Evolutionary conservation across 306 rosid genomes (phyloP).

Genomic region (Glycine tomentella): DNA sequence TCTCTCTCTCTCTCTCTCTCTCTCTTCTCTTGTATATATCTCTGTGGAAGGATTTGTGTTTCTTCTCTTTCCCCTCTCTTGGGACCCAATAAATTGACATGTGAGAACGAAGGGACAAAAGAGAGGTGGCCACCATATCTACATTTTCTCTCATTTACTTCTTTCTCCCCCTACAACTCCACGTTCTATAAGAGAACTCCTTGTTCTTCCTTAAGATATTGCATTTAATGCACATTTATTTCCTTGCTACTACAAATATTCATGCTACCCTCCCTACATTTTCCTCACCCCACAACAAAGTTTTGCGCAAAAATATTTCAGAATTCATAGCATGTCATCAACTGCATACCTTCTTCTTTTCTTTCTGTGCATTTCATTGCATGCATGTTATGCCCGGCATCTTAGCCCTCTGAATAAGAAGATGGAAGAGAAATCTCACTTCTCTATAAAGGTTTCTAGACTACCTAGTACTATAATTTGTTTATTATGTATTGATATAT

Average conservation of each 20-base stretch:
- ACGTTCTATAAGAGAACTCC: constrained; percentile 61
- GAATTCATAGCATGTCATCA: constrained; percentile 60
- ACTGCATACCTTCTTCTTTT: constrained; percentile 50
- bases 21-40: constrained; percentile 45
- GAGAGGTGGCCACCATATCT: constrained; percentile 57
- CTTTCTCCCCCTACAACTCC: constrained; percentile 61
- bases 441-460: constrained; percentile 51
- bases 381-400: constrained; percentile 69
- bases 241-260: constrained; percentile 48
- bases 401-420: constrained; percentile 37
- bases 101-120: constrained; percentile 50
- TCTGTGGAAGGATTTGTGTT: constrained; percentile 40
- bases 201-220: constrained; percentile 46
- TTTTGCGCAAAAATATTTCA: constrained; percentile 8
- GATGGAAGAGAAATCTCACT: constrained; percentile 43
- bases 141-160: constrained; percentile 50
- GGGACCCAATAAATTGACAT: constrained; percentile 66
- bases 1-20: constrained; percentile 6
- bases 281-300: constrained; percentile 24
- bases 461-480: neutral
- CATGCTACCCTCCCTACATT: constrained; percentile 34
- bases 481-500: neutral
- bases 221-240: constrained; percentile 64
- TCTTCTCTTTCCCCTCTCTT: constrained; percentile 51
- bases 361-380: constrained; percentile 66